These are phyloP conservation scores for Plasmodium cynomolgi DNA, from an alignment of 169 alveolate species.

Conservation along the genomic window DNA sequence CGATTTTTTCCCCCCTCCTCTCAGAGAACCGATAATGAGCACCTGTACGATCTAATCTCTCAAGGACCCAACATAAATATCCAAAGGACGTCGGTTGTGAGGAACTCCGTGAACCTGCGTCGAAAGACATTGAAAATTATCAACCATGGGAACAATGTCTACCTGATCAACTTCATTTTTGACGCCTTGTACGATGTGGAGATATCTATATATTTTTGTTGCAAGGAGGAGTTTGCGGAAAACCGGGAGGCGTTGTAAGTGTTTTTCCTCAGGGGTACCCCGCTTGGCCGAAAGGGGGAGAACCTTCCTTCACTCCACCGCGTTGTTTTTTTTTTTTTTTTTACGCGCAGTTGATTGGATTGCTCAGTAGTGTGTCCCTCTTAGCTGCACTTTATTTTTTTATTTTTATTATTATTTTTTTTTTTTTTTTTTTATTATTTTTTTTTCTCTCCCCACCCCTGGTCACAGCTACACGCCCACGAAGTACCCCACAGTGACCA, in stretches of 20 bases:
- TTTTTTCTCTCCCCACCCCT: neutral
- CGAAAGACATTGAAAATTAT: constrained; percentile 34
- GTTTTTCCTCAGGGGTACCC: neutral
- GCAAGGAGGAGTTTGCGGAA: constrained; percentile 38
- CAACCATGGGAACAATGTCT: constrained; percentile 22
- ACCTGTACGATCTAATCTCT: constrained; percentile 18
- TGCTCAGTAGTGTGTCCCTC: too few species aligned
- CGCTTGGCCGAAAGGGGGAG: too few species aligned
- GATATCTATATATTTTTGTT: constrained; percentile 48
- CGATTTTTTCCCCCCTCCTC: neutral
- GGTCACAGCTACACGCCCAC: constrained; percentile 25
- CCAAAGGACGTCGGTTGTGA: constrained; percentile 57
- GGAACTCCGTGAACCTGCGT: constrained; percentile 48
- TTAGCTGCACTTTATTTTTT: neutral
- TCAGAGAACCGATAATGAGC: constrained; percentile 22
- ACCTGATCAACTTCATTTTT: constrained; percentile 62
- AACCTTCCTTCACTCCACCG: neutral
- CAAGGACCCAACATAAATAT: constrained; percentile 72
- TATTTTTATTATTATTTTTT: neutral
- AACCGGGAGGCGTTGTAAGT: constrained; percentile 31
- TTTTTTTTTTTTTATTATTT: neutral
- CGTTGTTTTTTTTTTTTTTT: neutral
- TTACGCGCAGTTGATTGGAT: too few species aligned
- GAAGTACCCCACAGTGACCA: constrained; percentile 34
- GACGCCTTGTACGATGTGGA: constrained; percentile 72